A percentile compares a stretch with the other conserved stretches of the same genome.
These are phyloP conservation scores for Ustilago sp. DNA, from an alignment of 1,284 basidiomycete genomes.

Conservation along the genomic window DNA sequence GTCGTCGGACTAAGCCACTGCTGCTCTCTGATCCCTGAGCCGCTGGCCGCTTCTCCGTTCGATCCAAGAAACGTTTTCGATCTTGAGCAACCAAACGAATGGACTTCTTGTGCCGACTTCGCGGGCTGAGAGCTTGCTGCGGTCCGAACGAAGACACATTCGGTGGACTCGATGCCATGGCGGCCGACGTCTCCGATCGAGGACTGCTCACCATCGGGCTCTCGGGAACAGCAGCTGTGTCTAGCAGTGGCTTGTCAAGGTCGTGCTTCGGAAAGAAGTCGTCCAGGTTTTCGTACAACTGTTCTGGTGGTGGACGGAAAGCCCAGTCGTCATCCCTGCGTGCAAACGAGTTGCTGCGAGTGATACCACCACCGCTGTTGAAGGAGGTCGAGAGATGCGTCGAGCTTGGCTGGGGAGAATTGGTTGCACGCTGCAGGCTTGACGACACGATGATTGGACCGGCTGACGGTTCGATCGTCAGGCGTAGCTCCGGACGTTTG, in stretches of 20 bases:
- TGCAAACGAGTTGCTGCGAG: conserved; percentile 60
- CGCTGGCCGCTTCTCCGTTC: conserved; percentile 66
- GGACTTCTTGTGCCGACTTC: conserved; percentile 78
- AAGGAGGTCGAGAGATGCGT: conserved; percentile 27
- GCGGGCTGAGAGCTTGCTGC: conserved; percentile 27
- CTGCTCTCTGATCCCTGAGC: conserved; percentile 71
- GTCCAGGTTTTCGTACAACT: conserved; percentile 91
- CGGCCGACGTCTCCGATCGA: conserved; percentile 25
- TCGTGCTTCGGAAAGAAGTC: conserved; percentile 97
- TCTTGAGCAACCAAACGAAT: conserved; percentile 89
- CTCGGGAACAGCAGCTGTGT: conserved; percentile 78
- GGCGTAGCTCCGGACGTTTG: conserved; percentile 56
- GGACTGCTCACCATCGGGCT: conserved; percentile 72
- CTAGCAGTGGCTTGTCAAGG: conserved; percentile 93
- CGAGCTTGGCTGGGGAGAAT: conserved; percentile 30
- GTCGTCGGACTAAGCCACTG: conserved; percentile 76
- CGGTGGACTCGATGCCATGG: conserved; percentile 20
- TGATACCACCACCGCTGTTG: conserved; percentile 41
- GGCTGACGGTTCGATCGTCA: conserved; percentile 55
- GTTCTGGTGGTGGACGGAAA: conserved; percentile 89
- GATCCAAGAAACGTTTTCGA: conserved; percentile 68
- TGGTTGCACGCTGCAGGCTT: conserved; percentile 8
- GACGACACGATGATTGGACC: conserved; percentile 32
- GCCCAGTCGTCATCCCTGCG: conserved; percentile 70
- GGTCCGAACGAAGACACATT: conserved; percentile 5